These are phyloP conservation scores for Ettlia oleoabundans DNA, from an alignment of 139 green algal genomes.

Conservation along the genomic window DNA sequence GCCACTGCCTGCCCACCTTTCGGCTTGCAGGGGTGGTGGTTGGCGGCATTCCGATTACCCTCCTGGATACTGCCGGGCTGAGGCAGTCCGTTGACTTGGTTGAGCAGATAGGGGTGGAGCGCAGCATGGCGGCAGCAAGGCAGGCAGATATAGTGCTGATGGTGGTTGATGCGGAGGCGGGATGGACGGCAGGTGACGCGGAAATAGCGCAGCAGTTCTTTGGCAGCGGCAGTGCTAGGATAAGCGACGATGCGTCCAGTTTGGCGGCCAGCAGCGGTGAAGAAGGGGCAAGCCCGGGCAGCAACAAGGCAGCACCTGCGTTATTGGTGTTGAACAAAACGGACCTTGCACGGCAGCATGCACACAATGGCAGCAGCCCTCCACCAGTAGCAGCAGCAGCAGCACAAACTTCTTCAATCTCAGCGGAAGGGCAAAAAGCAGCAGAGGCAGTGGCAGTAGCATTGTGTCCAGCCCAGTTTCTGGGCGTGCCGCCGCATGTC, in stretches of 20 bases:
- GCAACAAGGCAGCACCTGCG: conserved; percentile 10
- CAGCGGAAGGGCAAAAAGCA: no score
- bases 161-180: conserved; percentile 79
- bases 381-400: conserved; percentile 31
- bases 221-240: conserved; percentile 22
- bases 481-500: conserved; percentile 23
- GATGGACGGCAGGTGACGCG: conserved; percentile 78
- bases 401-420: no score
- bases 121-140: conserved; percentile 60
- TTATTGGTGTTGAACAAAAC: conserved; percentile 94
- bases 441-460: conserved; percentile 20
- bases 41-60: conserved; percentile 83
- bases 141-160: conserved; percentile 88
- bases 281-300: not conserved
- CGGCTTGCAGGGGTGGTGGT: conserved; percentile 57
- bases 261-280: not conserved
- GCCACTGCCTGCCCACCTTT: not conserved
- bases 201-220: conserved; percentile 66
- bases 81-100: conserved; percentile 78
- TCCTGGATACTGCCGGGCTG: conserved; percentile 97
- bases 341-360: conserved; percentile 63
- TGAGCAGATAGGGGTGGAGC: conserved; percentile 86
- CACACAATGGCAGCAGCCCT: not conserved
- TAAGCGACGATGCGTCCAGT: no score
- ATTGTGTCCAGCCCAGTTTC: not conserved